Evolutionary conservation across 495 filamentous ascomycete species (phyloP), one percentile per base, ranked within the genome.

Genomic region (Penicillium paxilli): DNA sequence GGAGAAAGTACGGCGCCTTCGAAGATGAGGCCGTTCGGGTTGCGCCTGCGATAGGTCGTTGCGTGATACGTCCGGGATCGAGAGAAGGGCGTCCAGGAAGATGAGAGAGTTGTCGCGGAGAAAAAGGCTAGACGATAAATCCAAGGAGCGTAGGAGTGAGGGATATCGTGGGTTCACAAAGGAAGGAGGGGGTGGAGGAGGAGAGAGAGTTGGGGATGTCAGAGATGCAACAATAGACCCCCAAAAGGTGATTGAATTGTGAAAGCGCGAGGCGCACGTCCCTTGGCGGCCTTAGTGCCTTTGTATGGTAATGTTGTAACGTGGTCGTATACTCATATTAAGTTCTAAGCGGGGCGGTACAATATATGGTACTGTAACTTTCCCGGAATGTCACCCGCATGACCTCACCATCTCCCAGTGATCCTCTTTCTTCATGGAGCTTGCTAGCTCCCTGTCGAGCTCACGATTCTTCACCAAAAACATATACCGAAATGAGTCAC

Each of bases 211-310:
- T 23, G 12, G 37, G 30, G 10, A 33, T 47, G 40, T 28, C 20
- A 35, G 30, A n/a, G 30, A 35, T 47, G 28, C 20, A 35, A 35
- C 22, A 26, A 35, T 10, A 20, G 28, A 35, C 12, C 25, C 11
- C 30, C 30, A 28, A 21, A 25, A 47, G 51, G 40, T 38, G 40
- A 42, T 21, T 23, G 47, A 44, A 51, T 53, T 30, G 48, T 55
- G 60, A 60, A 65, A 51, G 69, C 63, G 68, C 67, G 54, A 64
- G 63, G 67, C 61, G 64, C 62, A 61, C 49, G 51, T 47, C 64
- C 61, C 62, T 58, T 51, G 25, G 19, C 46, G 38, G 64, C 68
- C 63, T 68, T 55, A 47, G 9, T 53, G 49, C 50, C 57, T 58
- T 11, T 14, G 33, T 37, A 37, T 37, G 22, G 32, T 61, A 61